These are phyloP conservation scores for Brassica rapa DNA, from an alignment of 345 rosid species.

Conservation along the genomic window DNA sequence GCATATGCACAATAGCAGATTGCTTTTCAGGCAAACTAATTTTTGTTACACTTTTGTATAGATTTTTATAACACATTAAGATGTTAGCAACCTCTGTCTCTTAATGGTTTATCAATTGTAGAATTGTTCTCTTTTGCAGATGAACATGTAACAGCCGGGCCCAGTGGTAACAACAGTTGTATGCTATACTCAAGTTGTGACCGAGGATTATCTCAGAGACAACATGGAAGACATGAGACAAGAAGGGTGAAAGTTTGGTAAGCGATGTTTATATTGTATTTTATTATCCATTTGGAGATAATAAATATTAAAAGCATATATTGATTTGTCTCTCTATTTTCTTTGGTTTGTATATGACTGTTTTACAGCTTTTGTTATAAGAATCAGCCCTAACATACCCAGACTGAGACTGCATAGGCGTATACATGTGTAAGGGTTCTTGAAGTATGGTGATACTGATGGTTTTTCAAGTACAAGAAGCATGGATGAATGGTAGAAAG, in stretches of 20 bases:
- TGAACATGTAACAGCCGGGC: constrained; percentile 67
- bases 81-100: not conserved
- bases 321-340: constrained; percentile 44
- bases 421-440: too few species aligned
- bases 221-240: constrained; percentile 85
- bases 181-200: constrained; percentile 77
- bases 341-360: constrained; percentile 64
- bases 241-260: constrained; percentile 87
- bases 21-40: constrained; percentile 65
- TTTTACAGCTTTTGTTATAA: constrained; percentile 82
- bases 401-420: too few species aligned
- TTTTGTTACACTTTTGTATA: too few species aligned
- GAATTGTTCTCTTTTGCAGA: constrained; percentile 46
- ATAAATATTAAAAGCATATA: constrained; percentile 28
- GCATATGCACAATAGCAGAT: constrained; percentile 91
- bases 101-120: not conserved
- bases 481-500: constrained; percentile 77
- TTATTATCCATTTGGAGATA: constrained; percentile 12
- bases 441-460: too few species aligned
- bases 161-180: constrained; percentile 64
- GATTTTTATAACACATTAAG: too few species aligned
- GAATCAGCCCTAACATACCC: constrained; percentile 61
- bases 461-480: constrained; percentile 20
- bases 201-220: constrained; percentile 66
- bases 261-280: constrained; percentile 33